Conservation (phyloP, 352 stramenopile genomes). For the Phytophthora colocasiae region DNA sequence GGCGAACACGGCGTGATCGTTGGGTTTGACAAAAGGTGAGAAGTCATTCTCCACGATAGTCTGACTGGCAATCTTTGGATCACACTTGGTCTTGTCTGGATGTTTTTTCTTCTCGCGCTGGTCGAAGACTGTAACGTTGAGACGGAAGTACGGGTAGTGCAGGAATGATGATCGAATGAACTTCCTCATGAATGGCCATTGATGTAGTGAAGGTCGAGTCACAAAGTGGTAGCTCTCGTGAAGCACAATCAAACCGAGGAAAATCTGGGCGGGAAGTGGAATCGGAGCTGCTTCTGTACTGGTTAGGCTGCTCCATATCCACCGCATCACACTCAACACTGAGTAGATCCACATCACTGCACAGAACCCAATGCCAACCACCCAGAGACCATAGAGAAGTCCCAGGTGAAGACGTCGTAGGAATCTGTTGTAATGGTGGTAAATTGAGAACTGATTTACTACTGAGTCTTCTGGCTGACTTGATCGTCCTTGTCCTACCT, state of each 20-base stretch:
- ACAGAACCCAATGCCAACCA: constrained; percentile 39
- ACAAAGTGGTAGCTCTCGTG: constrained; percentile 55
- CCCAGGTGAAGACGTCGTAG: constrained; percentile 35
- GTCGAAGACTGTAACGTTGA: constrained; percentile 53
- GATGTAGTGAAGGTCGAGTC: constrained; percentile 25
- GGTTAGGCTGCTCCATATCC: constrained; percentile 8
- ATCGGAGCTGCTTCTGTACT: constrained; percentile 6
- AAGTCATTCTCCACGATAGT: constrained; percentile 19
- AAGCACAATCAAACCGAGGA: constrained; percentile 40
- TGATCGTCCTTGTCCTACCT: no score
- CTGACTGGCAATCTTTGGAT: constrained; percentile 3
- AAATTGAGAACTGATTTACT: no score
- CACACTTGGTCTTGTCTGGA: neutral
- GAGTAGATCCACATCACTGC: constrained; percentile 25
- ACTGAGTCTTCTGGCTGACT: no score
- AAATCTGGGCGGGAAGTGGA: constrained; percentile 23
- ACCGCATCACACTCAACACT: constrained; percentile 15
- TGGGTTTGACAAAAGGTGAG: constrained; percentile 12
- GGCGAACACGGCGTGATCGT: constrained; percentile 35
- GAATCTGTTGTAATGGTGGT: constrained; percentile 10
- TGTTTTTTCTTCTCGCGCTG: constrained; percentile 21
- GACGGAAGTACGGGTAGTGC: constrained; percentile 57
- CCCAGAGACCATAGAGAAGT: constrained; percentile 40
- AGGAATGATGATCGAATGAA: constrained; percentile 50
- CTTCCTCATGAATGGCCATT: constrained; percentile 53